phyloP scores from a whole-genome alignment of 331 rosid species.

The Erythrophleum ivorense region DNA sequence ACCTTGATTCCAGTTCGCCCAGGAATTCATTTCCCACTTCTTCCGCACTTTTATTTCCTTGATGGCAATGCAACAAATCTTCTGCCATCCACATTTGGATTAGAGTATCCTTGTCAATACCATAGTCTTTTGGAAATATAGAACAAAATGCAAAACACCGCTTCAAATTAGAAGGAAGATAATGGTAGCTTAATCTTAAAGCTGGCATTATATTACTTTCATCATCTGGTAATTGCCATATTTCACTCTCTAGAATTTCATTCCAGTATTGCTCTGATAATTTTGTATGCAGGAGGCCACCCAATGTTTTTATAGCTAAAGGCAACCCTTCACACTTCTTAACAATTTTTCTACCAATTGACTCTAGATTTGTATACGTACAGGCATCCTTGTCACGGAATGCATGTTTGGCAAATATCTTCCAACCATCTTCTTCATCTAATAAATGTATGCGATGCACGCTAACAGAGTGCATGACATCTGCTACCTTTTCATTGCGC shows the following conservation, averaged over 20 bases:
- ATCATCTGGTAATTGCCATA: not conserved
- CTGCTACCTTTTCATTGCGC: not conserved
- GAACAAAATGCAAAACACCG: not conserved
- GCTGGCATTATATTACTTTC: not conserved
- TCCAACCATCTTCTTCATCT: constrained; percentile 7
- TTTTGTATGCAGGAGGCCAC: not conserved
- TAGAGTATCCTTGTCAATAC: not conserved
- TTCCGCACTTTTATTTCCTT: not conserved
- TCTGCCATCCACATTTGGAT: not conserved
- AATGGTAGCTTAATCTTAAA: not conserved
- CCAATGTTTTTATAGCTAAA: constrained; percentile 6
- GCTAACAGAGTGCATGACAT: not conserved
- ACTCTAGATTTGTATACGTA: not conserved
- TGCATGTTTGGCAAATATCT: not conserved
- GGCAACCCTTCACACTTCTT: not conserved
- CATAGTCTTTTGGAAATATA: not conserved
- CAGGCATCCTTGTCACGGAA: not conserved
- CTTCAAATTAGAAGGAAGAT: not conserved
- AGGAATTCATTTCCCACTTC: not conserved
- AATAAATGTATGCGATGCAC: not conserved
- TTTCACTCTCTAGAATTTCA: not conserved
- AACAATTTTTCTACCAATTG: not conserved
- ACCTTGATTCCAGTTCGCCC: not conserved
- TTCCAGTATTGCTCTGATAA: not conserved
- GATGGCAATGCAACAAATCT: not conserved